These are phyloP conservation scores for Hypoxylon sp. DNA, from an alignment of 2,329 filamentous ascomycete species.

Conservation along the genomic window DNA sequence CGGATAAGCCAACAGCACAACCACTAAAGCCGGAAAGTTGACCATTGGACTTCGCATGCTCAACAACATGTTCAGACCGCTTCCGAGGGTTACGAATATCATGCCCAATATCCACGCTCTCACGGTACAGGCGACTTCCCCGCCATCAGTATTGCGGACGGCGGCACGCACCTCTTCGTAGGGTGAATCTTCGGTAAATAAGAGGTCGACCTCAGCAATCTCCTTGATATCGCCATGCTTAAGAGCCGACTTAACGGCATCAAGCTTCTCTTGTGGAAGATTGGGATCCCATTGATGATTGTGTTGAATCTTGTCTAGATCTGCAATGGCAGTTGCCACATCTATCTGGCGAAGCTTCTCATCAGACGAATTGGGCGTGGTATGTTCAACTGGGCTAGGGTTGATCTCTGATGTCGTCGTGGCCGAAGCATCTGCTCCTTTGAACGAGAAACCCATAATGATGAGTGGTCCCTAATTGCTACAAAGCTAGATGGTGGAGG, in stretches of 20 bases:
- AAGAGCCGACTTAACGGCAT: slow-evolving; percentile 53
- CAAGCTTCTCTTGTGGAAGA: slow-evolving; percentile 54
- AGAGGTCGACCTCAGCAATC: slow-evolving; percentile 52
- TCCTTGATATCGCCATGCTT: slow-evolving; percentile 53
- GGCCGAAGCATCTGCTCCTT: slow-evolving; percentile 24
- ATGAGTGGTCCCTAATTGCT: slow-evolving; percentile 6
- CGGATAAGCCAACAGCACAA: slow-evolving; percentile 61
- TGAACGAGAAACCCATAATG: slow-evolving; percentile 39
- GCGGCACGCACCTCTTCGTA: slow-evolving; percentile 60
- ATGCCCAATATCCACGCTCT: slow-evolving; percentile 63
- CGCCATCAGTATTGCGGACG: slow-evolving; percentile 63
- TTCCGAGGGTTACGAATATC: slow-evolving; percentile 61
- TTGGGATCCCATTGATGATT: slow-evolving; percentile 57
- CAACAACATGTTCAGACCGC: slow-evolving; percentile 58
- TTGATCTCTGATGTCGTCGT: slow-evolving; percentile 39
- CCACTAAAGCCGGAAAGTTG: slow-evolving; percentile 58
- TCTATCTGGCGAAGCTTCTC: slow-evolving; percentile 46
- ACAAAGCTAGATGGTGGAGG: slow-evolving; percentile 28
- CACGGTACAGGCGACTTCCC: slow-evolving; percentile 60
- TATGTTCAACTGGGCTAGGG: slow-evolving; percentile 34
- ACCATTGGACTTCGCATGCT: slow-evolving; percentile 56
- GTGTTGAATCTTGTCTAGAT: slow-evolving; percentile 54
- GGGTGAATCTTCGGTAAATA: slow-evolving; percentile 58
- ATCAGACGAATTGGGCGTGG: slow-evolving; percentile 30
- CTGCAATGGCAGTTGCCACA: slow-evolving; percentile 46